Evolutionary conservation across 78 protist genomes (phyloP).

Genomic region (Emiliania huxleyi): DNA sequence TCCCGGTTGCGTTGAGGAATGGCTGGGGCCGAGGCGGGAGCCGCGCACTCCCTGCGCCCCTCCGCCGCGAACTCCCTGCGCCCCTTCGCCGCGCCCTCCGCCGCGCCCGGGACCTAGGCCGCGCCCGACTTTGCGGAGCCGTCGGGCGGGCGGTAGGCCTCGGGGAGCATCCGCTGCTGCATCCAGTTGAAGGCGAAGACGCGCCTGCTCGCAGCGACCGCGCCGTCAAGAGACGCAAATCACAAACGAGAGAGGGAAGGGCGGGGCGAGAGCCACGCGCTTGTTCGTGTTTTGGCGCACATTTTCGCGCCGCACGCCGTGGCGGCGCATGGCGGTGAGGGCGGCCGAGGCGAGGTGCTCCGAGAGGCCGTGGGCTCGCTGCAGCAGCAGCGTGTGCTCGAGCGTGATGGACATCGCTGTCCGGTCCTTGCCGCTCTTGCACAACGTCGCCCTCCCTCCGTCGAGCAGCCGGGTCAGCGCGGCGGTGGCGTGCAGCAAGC

Average conservation of each 20-base stretch:
- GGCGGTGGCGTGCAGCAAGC: neutral
- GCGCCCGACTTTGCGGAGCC: neutral
- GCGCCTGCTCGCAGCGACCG: neutral
- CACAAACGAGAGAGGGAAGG: no score
- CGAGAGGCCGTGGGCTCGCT: neutral
- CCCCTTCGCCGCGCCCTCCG: no score
- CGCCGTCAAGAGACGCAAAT: no score
- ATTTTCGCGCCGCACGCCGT: neutral
- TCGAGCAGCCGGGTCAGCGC: neutral
- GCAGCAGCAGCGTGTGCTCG: neutral
- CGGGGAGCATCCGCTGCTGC: neutral
- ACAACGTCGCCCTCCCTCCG: neutral
- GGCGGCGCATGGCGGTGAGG: neutral
- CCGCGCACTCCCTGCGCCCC: no score
- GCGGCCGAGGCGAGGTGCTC: neutral
- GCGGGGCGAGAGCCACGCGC: no score
- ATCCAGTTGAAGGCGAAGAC: neutral
- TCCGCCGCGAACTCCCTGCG: no score
- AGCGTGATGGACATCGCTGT: neutral
- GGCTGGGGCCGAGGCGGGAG: no score
- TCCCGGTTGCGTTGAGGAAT: no score
- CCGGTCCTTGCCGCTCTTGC: conserved; percentile 7
- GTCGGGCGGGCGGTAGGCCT: neutral
- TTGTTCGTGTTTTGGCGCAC: neutral
- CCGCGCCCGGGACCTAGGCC: no score